These are phyloP conservation scores for Epichloe coenophiala DNA, from an alignment of 2,329 filamentous ascomycete species.

Conservation along the genomic window DNA sequence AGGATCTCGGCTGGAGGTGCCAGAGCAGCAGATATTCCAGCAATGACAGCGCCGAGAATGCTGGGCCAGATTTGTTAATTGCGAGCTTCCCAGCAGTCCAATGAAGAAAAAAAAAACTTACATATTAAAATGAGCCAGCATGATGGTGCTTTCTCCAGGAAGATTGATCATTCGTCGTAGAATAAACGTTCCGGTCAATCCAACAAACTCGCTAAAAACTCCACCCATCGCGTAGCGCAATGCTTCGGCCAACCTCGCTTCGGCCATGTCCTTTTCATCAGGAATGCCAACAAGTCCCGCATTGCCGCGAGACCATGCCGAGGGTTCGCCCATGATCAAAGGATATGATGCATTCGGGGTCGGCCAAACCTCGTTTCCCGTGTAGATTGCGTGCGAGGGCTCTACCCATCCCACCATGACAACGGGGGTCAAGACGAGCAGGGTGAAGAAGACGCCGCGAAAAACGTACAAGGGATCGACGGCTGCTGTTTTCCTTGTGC, in stretches of 20 bases:
- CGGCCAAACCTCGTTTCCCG: background rate
- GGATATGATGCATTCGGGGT: background rate
- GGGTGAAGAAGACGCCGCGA: slow-evolving; percentile 11
- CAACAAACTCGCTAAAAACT: background rate
- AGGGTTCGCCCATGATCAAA: too few species aligned
- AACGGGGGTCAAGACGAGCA: slow-evolving; percentile 10
- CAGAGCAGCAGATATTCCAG: slow-evolving; percentile 9
- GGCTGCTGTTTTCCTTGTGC: background rate
- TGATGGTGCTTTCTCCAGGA: slow-evolving; percentile 3
- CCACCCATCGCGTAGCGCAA: background rate
- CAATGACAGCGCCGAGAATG: slow-evolving; percentile 9
- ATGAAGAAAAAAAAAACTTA: slow-evolving; percentile 5
- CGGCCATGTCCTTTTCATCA: background rate
- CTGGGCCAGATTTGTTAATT: slow-evolving; percentile 9
- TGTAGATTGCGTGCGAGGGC: background rate
- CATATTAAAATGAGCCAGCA: slow-evolving; percentile 12
- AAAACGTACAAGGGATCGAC: slow-evolving; percentile 12
- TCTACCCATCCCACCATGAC: slow-evolving; percentile 8
- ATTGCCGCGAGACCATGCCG: background rate
- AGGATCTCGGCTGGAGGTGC: background rate
- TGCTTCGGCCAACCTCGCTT: background rate
- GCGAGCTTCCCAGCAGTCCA: background rate
- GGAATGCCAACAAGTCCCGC: background rate
- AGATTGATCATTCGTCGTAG: background rate
- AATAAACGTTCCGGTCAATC: slow-evolving; percentile 1